A percentile compares a stretch with the other conserved stretches of the same genome.
Conservation (phyloP, 2,329 filamentous ascomycete genomes). For the Allantophomopsis cytisporea region DNA sequence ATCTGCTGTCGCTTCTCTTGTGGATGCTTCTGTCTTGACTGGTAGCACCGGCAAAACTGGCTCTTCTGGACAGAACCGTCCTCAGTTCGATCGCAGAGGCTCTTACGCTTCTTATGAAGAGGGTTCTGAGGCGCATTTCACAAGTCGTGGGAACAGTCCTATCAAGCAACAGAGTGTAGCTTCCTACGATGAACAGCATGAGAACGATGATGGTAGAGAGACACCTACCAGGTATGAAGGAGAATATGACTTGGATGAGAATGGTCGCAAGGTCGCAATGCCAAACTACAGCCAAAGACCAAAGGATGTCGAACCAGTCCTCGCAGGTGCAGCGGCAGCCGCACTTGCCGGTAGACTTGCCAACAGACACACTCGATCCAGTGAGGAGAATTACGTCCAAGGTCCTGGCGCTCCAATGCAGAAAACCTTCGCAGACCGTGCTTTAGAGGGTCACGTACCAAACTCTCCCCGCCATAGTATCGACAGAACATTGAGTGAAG, state of each 20-base stretch:
- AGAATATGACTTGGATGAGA: slow-evolving; percentile 18
- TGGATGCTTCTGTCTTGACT: slow-evolving; percentile 66
- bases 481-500: slow-evolving; percentile 38
- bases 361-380: slow-evolving; percentile 7
- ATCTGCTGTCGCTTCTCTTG: slow-evolving; percentile 78
- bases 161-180: slow-evolving; percentile 18
- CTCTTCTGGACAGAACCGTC: slow-evolving; percentile 33
- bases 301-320: slow-evolving; percentile 10
- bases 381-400: slow-evolving; percentile 12
- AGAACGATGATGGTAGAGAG: slow-evolving; percentile 8
- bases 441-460: slow-evolving; percentile 39
- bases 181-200: slow-evolving; percentile 1
- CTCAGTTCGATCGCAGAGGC: slow-evolving; percentile 13
- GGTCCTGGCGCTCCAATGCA: slow-evolving; percentile 21
- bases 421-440: slow-evolving; percentile 53
- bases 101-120: slow-evolving; percentile 20
- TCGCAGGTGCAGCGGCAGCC: slow-evolving; percentile 15
- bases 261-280: slow-evolving; percentile 18
- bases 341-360: slow-evolving; percentile 8
- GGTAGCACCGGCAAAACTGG: slow-evolving; percentile 17
- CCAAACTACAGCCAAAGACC: slow-evolving; percentile 13
- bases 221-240: slow-evolving; percentile 12
- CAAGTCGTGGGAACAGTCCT: slow-evolving; percentile 25
- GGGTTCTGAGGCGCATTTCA: slow-evolving; percentile 18
- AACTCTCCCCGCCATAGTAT: slow-evolving; percentile 43